phyloP scores from a whole-genome alignment of 106 monocot genomes.

The Gastrodia elata region DNA sequence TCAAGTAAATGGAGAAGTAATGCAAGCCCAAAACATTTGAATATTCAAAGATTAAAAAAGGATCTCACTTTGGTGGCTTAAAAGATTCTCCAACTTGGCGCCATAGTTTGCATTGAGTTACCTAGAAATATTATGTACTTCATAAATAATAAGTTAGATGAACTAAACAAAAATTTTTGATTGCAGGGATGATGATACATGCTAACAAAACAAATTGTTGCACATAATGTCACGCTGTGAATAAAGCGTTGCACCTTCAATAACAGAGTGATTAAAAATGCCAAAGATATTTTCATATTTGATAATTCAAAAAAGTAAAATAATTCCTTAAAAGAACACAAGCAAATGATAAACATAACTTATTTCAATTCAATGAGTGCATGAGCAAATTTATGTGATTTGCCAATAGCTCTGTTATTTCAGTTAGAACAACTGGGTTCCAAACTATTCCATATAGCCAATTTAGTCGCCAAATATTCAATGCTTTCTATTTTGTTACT shows the following conservation, averaged over 20 bases:
- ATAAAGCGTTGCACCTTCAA: background rate
- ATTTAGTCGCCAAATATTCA: too few species aligned
- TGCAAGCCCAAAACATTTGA: background rate
- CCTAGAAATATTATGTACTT: background rate
- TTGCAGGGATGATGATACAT: slow-evolving; percentile 1
- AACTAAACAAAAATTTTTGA: background rate
- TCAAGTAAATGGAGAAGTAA: background rate
- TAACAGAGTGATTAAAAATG: background rate
- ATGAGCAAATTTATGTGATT: background rate
- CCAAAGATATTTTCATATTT: background rate
- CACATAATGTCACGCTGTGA: background rate
- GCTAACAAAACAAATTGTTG: background rate
- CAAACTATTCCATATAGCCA: too few species aligned
- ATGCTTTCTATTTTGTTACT: too few species aligned
- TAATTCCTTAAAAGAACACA: background rate
- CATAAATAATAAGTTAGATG: background rate
- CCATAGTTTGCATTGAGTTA: slow-evolving; percentile 4
- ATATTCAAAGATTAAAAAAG: background rate
- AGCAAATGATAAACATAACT: background rate
- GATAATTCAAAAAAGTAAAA: background rate
- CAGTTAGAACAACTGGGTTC: too few species aligned
- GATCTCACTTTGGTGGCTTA: slow-evolving; percentile 3
- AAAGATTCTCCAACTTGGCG: slow-evolving; percentile 11
- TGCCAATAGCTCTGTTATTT: too few species aligned
- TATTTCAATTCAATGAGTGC: background rate